These are phyloP conservation scores for Podospora didyma DNA, from an alignment of 495 filamentous ascomycete species.

Conservation along the genomic window DNA sequence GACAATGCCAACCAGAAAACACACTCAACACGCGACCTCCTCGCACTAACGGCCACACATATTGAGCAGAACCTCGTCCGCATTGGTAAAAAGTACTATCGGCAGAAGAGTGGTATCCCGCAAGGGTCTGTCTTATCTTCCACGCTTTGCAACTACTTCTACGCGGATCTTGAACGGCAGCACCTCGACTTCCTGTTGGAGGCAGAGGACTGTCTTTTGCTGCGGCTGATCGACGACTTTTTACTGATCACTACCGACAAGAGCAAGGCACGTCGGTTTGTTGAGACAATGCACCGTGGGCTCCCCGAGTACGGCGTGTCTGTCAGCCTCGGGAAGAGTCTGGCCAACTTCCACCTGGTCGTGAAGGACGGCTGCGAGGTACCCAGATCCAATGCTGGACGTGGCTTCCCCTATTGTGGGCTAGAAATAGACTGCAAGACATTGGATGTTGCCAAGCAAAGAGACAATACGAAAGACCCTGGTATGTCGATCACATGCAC, in stretches of 20 bases:
- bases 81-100: slow-evolving; percentile 84
- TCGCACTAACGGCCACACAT: slow-evolving; percentile 70
- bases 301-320: slow-evolving; percentile 72
- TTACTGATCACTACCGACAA: slow-evolving; percentile 73
- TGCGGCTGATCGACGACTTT: slow-evolving; percentile 90
- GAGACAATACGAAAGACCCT: slow-evolving; percentile 20
- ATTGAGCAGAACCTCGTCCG: slow-evolving; percentile 79
- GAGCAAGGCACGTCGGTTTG: slow-evolving; percentile 62
- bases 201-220: slow-evolving; percentile 54
- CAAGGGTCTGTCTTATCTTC: slow-evolving; percentile 88
- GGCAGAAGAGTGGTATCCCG: slow-evolving; percentile 85
- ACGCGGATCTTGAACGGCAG: slow-evolving; percentile 74
- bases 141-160: slow-evolving; percentile 90
- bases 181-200: slow-evolving; percentile 60
- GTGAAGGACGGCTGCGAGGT: slow-evolving; percentile 49
- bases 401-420: slow-evolving; percentile 83
- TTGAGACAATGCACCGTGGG: slow-evolving; percentile 74
- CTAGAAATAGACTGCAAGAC: slow-evolving; percentile 68
- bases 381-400: slow-evolving; percentile 39
- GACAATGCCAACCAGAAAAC: slow-evolving; percentile 53
- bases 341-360: slow-evolving; percentile 77
- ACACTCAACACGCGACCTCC: slow-evolving; percentile 54
- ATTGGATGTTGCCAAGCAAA: slow-evolving; percentile 56
- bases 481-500: slow-evolving; percentile 12
- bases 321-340: slow-evolving; percentile 72